phyloP scores from a whole-genome alignment of 1,284 basidiomycete genomes.

The Ceratobasidium sp. region DNA sequence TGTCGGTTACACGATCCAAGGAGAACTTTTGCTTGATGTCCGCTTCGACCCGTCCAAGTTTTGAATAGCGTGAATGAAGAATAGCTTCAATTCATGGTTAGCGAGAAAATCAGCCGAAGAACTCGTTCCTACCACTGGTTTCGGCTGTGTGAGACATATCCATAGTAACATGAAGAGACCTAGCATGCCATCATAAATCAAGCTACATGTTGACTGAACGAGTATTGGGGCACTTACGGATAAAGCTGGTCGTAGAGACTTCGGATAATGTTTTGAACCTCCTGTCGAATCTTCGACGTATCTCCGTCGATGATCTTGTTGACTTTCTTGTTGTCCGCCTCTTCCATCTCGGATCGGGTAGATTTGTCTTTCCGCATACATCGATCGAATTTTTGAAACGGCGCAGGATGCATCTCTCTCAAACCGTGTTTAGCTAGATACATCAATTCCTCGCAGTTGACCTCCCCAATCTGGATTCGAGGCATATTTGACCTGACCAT shows the following conservation, averaged over 20 bases:
- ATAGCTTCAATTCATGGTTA: background rate
- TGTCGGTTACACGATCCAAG: slow-evolving; percentile 8
- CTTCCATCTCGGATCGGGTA: background rate
- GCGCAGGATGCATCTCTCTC: background rate
- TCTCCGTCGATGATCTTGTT: background rate
- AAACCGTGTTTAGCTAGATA: background rate
- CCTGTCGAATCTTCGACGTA: background rate
- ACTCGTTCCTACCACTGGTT: slow-evolving; percentile 11
- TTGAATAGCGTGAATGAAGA: slow-evolving; percentile 7
- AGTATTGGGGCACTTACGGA: slow-evolving; percentile 7
- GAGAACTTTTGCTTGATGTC: background rate
- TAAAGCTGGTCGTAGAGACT: background rate
- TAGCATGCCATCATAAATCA: too few species aligned
- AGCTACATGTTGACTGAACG: background rate
- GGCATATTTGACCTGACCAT: too few species aligned
- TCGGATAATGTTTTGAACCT: slow-evolving; percentile 23
- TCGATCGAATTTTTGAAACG: background rate
- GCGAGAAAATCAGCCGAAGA: too few species aligned
- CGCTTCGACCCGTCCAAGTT: background rate
- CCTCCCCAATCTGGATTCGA: slow-evolving; percentile 26
- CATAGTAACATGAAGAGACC: slow-evolving; percentile 7
- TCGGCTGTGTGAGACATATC: slow-evolving; percentile 1
- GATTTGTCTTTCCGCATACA: background rate
- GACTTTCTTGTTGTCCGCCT: background rate
- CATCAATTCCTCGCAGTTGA: background rate